Evolutionary conservation across 768 basidiomycete species (phyloP), one percentile per base, ranked within the genome.

Genomic region (Hortiboletus campestris): DNA sequence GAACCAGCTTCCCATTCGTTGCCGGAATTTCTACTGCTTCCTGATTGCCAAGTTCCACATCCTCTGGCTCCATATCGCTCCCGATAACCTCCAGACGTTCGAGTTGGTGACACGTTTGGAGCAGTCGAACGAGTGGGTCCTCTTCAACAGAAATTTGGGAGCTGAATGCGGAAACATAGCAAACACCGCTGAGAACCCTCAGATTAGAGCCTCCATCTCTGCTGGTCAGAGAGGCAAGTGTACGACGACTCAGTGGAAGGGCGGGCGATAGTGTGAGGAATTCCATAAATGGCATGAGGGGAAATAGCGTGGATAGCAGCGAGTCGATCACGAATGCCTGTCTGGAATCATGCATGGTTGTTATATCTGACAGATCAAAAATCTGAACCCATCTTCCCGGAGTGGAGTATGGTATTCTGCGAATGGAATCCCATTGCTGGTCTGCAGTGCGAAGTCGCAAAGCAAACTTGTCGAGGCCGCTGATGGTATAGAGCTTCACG

Each of bases 381-480:
- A 67, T 70, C 55, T 85, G 87, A 1, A 96, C 84, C 88, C 91
- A 95, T 66, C 94, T 80, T 29, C 94, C 94, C 2, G 94, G 94
- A 0, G 88, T 81, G 5, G 92, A 94, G 64, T 88, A 89, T 0
- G 90, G 90, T 60, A 90, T 92, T 47, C 94, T 81, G 49, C 90
- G 83, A 53, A 96, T 84, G 42, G 91, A 89, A 63, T 94, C 91
- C 94, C 94, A 96, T 65, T 80, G 81, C 61, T 82, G 78, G 58
- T 96, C 93, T 8, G 86, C 85, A 31, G 67, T 62, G 55, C 78
- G 73, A 2, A 95, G 78, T 22, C 74, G 76, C n/a, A 72, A 56
- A n/a, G 80, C 75, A 61, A 94, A 86, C 56, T 75, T 78, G 52
- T 81, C 77, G 40, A 93, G 74, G 6, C 76, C 66, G 13, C 66